Evolutionary conservation across 768 basidiomycete genomes (phyloP).

Genomic region (Trametes coccinea): DNA sequence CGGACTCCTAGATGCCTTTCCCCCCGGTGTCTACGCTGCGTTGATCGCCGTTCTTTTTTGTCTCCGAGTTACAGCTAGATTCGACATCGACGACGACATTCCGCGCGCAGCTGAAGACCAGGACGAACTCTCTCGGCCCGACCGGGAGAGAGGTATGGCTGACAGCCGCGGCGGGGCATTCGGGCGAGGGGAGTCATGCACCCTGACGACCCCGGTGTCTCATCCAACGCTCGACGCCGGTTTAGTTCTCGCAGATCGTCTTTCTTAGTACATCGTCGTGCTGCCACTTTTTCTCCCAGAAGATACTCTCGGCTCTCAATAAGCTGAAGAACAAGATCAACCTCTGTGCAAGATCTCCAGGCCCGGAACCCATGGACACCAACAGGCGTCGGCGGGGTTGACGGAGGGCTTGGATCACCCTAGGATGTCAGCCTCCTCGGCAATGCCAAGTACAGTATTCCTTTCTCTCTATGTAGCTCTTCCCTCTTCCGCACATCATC

Average conservation of each 20-base stretch:
- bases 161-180: background rate
- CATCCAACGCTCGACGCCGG: background rate
- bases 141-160: slow-evolving; percentile 8
- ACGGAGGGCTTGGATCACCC: slow-evolving; percentile 10
- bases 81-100: background rate
- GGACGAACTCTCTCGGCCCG: slow-evolving; percentile 1
- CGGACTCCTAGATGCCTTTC: background rate
- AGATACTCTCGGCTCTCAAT: background rate
- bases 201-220: background rate
- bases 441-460: slow-evolving; percentile 2
- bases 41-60: background rate
- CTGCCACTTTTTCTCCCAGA: background rate
- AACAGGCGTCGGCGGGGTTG: slow-evolving; percentile 2
- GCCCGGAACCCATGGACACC: background rate
- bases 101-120: slow-evolving; percentile 13
- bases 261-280: background rate
- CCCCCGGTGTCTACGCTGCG: background rate
- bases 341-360: too few species aligned
- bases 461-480: background rate
- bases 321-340: background rate
- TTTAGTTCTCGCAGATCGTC: background rate
- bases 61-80: background rate
- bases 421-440: slow-evolving; percentile 1
- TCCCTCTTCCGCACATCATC: background rate
- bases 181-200: slow-evolving; percentile 5